These are phyloP conservation scores for Suillus cothurnatus DNA, from an alignment of 768 basidiomycete species.

Conservation along the genomic window DNA sequence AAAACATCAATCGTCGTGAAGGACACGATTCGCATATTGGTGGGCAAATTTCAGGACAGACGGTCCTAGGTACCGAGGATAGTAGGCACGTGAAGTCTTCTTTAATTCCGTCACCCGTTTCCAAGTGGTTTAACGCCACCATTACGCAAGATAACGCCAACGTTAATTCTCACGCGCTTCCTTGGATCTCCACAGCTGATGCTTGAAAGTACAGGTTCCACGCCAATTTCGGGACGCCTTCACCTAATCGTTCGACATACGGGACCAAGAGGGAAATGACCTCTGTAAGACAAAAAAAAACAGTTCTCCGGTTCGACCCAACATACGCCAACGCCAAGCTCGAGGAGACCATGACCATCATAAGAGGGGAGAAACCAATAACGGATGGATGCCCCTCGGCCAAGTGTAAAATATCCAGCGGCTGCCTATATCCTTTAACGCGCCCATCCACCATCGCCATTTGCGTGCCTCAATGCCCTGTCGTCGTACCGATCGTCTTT, in stretches of 20 bases:
- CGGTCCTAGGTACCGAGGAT: slow-evolving; percentile 2
- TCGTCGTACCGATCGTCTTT: slow-evolving; percentile 84
- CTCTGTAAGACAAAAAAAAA: slow-evolving; percentile 40
- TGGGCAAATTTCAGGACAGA: neutral
- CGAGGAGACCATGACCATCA: slow-evolving; percentile 50
- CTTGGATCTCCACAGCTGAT: slow-evolving; percentile 1
- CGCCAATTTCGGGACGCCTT: slow-evolving; percentile 31
- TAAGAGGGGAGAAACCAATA: slow-evolving; percentile 47
- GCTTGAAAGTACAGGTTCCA: slow-evolving; percentile 8
- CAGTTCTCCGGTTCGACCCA: slow-evolving; percentile 38
- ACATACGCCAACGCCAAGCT: slow-evolving; percentile 40
- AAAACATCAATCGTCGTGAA: neutral
- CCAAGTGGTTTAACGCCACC: slow-evolving; percentile 4
- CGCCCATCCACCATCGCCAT: slow-evolving; percentile 78
- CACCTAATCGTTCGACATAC: slow-evolving; percentile 35
- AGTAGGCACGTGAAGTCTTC: neutral
- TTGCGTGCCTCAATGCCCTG: slow-evolving; percentile 68
- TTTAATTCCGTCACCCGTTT: slow-evolving; percentile 1
- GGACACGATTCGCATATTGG: slow-evolving; percentile 1
- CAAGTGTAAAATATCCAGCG: slow-evolving; percentile 36
- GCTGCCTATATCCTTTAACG: slow-evolving; percentile 54
- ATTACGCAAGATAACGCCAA: neutral
- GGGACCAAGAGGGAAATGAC: slow-evolving; percentile 40
- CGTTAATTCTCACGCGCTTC: slow-evolving; percentile 1
- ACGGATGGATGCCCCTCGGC: slow-evolving; percentile 31